phyloP scores from a whole-genome alignment of 2,329 filamentous ascomycete species.

The Pseudocercospora eumusae region DNA sequence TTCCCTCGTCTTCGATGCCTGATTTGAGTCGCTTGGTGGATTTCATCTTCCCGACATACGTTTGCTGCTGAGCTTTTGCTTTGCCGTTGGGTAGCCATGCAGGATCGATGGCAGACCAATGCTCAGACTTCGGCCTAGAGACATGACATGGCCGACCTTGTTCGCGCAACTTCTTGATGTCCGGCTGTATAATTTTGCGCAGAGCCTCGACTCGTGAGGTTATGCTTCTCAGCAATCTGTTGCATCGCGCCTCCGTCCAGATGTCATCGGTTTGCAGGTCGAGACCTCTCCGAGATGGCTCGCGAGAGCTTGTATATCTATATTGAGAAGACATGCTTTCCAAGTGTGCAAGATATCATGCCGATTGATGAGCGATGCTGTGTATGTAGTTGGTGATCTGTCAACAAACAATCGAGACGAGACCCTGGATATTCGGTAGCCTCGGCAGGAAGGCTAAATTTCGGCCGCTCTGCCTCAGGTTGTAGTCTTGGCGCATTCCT shows the following conservation, averaged over 20 bases:
- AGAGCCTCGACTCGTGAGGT: constrained; percentile 23
- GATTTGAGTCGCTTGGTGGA: background rate
- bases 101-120: constrained; percentile 25
- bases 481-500: no score
- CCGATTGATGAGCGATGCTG: constrained; percentile 2
- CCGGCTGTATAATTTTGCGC: constrained; percentile 17
- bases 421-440: background rate
- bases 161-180: background rate
- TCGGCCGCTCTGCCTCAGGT: no score
- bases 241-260: constrained; percentile 30
- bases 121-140: constrained; percentile 7
- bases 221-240: constrained; percentile 27
- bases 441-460: background rate
- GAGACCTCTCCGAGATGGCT: background rate
- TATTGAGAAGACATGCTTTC: background rate
- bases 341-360: background rate
- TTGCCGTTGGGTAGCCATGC: constrained; percentile 24
- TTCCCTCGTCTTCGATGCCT: background rate
- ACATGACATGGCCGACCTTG: background rate
- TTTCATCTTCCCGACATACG: constrained; percentile 20
- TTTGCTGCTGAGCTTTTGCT: constrained; percentile 13
- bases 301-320: background rate
- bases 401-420: background rate
- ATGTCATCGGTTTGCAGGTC: constrained; percentile 20
- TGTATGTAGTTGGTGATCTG: background rate